A percentile compares a stretch with the other conserved stretches of the same genome.
phyloP scores from a whole-genome alignment of 176 grass and related monocot genomes.

The Musa schizocarpa region DNA sequence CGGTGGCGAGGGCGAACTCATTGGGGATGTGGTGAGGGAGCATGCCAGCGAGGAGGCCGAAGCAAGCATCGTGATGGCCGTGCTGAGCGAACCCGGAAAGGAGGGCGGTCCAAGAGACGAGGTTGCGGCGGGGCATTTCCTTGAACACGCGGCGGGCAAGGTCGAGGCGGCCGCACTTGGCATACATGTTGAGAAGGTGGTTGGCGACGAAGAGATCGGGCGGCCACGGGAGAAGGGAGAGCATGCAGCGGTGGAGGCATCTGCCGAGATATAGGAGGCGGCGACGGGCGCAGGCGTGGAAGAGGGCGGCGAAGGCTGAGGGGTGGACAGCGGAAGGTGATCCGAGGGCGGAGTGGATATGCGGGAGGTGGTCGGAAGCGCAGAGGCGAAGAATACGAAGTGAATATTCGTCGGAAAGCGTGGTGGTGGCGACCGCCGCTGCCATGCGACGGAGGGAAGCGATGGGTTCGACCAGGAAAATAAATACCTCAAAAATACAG shows the following conservation, averaged over 20 bases:
- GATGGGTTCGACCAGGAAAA: too few relatives aligned
- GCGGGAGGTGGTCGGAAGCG: neutral
- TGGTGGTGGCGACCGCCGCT: neutral
- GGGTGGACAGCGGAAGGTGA: neutral
- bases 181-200: conserved; percentile 21
- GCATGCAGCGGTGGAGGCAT: conserved; percentile 12
- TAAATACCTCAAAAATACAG: too few relatives aligned
- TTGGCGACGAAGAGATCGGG: conserved; percentile 10
- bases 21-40: conserved; percentile 8
- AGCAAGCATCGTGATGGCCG: conserved; percentile 2
- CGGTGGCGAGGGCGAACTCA: conserved; percentile 14
- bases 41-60: conserved; percentile 10
- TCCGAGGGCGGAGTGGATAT: neutral
- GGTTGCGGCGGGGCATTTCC: conserved; percentile 4
- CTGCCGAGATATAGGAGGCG: conserved; percentile 3
- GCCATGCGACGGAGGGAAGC: neutral
- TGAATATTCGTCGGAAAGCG: neutral
- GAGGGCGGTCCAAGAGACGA: conserved; percentile 17
- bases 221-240: neutral
- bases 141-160: conserved; percentile 8
- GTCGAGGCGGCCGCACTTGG: conserved; percentile 14
- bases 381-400: neutral
- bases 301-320: neutral
- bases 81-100: conserved; percentile 2
- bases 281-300: conserved; percentile 13